These are phyloP conservation scores for Tephrocybe sp. DNA, from an alignment of 768 basidiomycete species.

Conservation along the genomic window DNA sequence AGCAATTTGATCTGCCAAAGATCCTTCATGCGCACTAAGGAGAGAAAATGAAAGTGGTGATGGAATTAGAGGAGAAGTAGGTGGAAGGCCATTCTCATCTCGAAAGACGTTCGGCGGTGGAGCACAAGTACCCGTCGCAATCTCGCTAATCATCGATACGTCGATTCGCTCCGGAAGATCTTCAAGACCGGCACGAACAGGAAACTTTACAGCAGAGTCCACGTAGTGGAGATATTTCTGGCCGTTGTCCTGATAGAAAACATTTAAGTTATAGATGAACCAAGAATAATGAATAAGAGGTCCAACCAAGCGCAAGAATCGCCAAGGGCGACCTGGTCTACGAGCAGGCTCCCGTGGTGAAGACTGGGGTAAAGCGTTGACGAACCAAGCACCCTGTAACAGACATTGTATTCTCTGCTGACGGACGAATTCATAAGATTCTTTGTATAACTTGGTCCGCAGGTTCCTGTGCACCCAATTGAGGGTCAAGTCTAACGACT, in stretches of 20 bases:
- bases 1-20: conserved; percentile 77
- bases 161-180: conserved; percentile 89
- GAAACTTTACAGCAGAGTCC: conserved; percentile 78
- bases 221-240: conserved; percentile 83
- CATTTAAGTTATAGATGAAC: conserved; percentile 1
- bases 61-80: conserved; percentile 49
- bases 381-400: conserved; percentile 90
- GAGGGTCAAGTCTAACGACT: neutral
- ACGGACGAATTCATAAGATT: conserved; percentile 87
- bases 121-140: conserved; percentile 72
- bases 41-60: conserved; percentile 80
- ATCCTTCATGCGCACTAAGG: conserved; percentile 66
- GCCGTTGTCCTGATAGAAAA: conserved; percentile 62
- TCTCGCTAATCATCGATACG: conserved; percentile 74
- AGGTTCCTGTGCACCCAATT: conserved; percentile 56
- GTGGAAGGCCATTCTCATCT: conserved; percentile 60
- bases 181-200: conserved; percentile 77
- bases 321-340: conserved; percentile 70
- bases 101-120: conserved; percentile 65
- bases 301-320: conserved; percentile 82
- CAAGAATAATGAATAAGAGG: neutral
- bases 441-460: conserved; percentile 82
- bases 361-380: conserved; percentile 66
- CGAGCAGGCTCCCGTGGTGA: conserved; percentile 53
- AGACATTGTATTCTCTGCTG: conserved; percentile 89